Evolutionary conservation across 106 monocot species (phyloP), one percentile per base, ranked within the genome.

Genomic region (Hemerocallis citrina): DNA sequence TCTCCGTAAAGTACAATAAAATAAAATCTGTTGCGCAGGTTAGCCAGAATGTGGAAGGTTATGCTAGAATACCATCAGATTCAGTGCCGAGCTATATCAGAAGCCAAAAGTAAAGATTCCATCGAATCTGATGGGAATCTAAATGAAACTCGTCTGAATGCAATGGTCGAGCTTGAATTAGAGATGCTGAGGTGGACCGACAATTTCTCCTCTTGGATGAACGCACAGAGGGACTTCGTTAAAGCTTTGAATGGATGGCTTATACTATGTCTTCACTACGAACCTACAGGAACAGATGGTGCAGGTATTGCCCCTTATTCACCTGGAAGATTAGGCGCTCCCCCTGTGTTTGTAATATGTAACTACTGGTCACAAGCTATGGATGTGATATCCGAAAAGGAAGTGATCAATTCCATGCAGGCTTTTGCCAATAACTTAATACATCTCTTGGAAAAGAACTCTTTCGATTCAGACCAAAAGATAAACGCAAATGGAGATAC

Each of bases 251-350:
- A 98, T 54, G 69, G 66, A 13, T 98, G 91, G 98, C 81, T 92
- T 10, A 33, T 68, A 11, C 61, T 77, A 20, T 82, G 73, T 40
- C 64, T 87, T 28, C 70, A 72, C 40, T 42, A 77, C 19, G 82
- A 92, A 58, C 76, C 88, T 13, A 77, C 79, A 72, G 74, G 43
- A 46, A 81, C 91, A 17, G 62, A 57, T 20, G 84, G 84, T 45
- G n/a, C n/a, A n/a, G 95, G 84, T 12, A 32, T 69, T 33, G 55
- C 72, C 20, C 84, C 91, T 11, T 91, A 88, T 69, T 98, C 91
- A 68, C 96, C 96, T 31, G 78, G 91, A 43, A 78, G 88, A 40
- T 59, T 88, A 11, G 98, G 98, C 17, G 88, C 98, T 57, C 98
- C 98, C n/a, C 70, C 75, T 15, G 66, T 98, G 11, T 92, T 98